These are phyloP conservation scores for Orbilia quercus DNA, from an alignment of 2,329 filamentous ascomycete species.

Conservation along the genomic window DNA sequence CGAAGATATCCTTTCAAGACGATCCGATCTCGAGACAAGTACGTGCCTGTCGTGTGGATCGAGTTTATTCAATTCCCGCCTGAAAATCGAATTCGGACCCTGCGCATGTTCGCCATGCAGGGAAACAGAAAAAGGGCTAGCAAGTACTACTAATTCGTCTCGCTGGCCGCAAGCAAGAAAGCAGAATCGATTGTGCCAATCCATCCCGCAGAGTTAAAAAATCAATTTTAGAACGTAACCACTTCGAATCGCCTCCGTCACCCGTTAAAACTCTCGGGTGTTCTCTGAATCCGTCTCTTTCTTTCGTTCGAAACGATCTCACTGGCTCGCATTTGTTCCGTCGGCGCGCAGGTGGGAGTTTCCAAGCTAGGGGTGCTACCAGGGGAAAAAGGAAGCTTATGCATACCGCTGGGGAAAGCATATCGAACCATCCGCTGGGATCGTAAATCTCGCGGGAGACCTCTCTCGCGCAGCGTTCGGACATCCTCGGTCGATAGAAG, in stretches of 20 bases:
- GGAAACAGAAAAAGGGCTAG: too few species aligned
- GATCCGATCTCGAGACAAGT: too few species aligned
- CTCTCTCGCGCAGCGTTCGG: conserved; percentile 33
- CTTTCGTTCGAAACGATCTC: not conserved
- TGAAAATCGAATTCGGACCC: too few species aligned
- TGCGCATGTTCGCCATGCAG: too few species aligned
- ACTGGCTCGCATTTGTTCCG: conserved; percentile 34
- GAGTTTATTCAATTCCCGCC: too few species aligned
- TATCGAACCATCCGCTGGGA: conserved; percentile 7
- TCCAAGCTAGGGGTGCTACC: conserved; percentile 30
- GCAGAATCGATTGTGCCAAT: too few species aligned
- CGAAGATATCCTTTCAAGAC: too few species aligned
- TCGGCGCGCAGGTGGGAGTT: conserved; percentile 35
- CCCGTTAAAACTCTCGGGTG: conserved; percentile 9
- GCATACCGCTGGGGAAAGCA: conserved; percentile 41
- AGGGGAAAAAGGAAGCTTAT: conserved; percentile 26
- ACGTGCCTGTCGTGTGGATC: too few species aligned
- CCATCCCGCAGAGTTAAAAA: not conserved
- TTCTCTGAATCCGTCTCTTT: conserved; percentile 5
- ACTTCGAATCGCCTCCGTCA: conserved; percentile 8
- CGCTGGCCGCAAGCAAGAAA: conserved; percentile 7
- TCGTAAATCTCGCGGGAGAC: conserved; percentile 30
- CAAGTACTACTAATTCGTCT: too few species aligned
- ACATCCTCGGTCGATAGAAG: conserved; percentile 54
- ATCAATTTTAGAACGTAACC: not conserved